phyloP scores from a whole-genome alignment of 106 monocot species.

The Acorus gramineus region DNA sequence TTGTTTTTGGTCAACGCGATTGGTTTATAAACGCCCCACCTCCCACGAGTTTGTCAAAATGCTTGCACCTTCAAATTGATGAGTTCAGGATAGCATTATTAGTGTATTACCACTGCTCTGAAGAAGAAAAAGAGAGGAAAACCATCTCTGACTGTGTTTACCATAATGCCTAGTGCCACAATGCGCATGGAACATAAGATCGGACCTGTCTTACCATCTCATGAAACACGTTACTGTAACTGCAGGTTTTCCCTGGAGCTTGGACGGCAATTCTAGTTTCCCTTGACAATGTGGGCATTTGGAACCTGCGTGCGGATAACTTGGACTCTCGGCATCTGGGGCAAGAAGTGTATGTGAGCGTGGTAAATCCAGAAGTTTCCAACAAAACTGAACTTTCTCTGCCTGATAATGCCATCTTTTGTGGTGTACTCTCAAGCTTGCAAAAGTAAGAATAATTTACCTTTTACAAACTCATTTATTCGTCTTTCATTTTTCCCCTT shows the following conservation, averaged over 20 bases:
- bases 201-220: no score
- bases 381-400: conserved; percentile 56
- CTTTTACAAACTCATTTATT: conserved; percentile 1
- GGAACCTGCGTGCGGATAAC: conserved; percentile 78
- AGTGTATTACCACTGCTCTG: no score
- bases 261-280: conserved; percentile 85
- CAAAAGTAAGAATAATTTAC: conserved; percentile 53
- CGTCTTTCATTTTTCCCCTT: neutral
- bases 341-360: conserved; percentile 75
- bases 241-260: conserved; percentile 88
- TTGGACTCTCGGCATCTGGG: conserved; percentile 60
- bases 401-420: conserved; percentile 82
- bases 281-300: conserved; percentile 76
- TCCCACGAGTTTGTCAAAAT: no score
- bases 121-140: no score
- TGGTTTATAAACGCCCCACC: no score
- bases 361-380: conserved; percentile 60
- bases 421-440: conserved; percentile 66
- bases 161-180: no score
- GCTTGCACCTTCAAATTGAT: no score
- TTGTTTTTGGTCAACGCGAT: no score
- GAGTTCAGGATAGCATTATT: no score
- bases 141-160: no score
- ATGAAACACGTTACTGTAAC: no score
- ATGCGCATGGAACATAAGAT: no score